These are phyloP conservation scores for Globisporangium cederbergense DNA, from an alignment of 352 stramenopile species.

Conservation along the genomic window DNA sequence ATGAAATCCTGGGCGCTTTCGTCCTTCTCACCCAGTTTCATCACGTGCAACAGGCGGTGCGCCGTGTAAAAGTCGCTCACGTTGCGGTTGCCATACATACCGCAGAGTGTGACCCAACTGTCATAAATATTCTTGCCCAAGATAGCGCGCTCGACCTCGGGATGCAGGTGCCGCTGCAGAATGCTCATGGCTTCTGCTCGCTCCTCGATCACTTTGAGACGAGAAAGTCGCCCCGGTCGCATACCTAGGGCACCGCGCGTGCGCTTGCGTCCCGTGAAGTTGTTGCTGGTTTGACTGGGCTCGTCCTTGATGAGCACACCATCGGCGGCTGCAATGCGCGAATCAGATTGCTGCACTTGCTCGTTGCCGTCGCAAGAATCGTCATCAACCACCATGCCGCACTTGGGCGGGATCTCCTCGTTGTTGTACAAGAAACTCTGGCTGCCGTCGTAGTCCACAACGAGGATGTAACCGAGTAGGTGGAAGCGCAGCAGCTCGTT, in stretches of 20 bases:
- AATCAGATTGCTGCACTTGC: not conserved
- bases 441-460: conserved; percentile 42
- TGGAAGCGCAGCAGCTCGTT: conserved; percentile 55
- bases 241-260: not conserved
- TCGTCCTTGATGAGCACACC: conserved; percentile 17
- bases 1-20: conserved; percentile 37
- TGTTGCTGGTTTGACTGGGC: not conserved
- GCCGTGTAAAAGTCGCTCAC: conserved; percentile 36
- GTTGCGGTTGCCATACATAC: conserved; percentile 36
- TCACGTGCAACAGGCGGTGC: conserved; percentile 42
- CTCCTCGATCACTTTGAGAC: conserved; percentile 35
- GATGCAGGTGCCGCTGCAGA: conserved; percentile 41
- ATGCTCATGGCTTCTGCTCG: conserved; percentile 48
- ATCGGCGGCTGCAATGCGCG: not conserved
- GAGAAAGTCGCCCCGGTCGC: conserved; percentile 23
- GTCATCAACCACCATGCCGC: conserved; percentile 21
- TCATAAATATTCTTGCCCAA: conserved; percentile 51
- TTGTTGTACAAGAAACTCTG: conserved; percentile 41
- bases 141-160: conserved; percentile 41
- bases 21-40: conserved; percentile 38
- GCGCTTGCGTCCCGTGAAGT: conserved; percentile 5
- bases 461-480: conserved; percentile 42
- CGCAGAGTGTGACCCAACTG: conserved; percentile 42
- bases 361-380: not conserved
- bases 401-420: conserved; percentile 37